phyloP scores from a whole-genome alignment of 208 protist species.

The Entamoeba invadens region DNA sequence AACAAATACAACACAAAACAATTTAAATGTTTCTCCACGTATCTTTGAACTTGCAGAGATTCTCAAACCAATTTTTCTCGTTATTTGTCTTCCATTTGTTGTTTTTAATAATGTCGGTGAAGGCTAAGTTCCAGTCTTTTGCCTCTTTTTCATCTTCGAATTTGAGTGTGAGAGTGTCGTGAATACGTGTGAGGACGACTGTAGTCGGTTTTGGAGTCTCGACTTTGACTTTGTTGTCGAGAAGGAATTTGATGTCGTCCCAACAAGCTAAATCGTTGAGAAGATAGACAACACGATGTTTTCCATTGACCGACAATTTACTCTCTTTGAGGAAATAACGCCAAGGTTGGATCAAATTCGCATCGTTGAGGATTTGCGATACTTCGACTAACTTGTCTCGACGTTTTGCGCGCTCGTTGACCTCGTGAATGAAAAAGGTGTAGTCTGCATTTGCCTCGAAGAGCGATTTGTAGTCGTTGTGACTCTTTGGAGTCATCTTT shows the following conservation, averaged over 20 bases:
- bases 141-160: not conserved
- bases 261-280: not conserved
- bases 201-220: not conserved
- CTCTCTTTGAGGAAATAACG: not conserved
- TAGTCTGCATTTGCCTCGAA: not conserved
- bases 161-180: not conserved
- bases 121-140: not conserved
- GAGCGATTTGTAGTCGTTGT: not conserved
- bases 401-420: not conserved
- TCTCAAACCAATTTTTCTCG: not conserved
- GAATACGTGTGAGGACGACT: not conserved
- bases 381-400: not conserved
- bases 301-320: not conserved
- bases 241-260: not conserved
- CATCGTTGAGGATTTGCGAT: not conserved
- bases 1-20: no score
- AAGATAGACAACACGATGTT: not conserved
- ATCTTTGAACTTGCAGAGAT: not conserved
- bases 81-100: not conserved
- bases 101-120: not conserved
- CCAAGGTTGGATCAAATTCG: not conserved
- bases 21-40: no score
- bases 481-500: not conserved
- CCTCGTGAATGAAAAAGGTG: not conserved
- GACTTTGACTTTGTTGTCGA: not conserved